phyloP scores from a whole-genome alignment of 441 rosid genomes.

The Pelargonium myrrhifolium region DNA sequence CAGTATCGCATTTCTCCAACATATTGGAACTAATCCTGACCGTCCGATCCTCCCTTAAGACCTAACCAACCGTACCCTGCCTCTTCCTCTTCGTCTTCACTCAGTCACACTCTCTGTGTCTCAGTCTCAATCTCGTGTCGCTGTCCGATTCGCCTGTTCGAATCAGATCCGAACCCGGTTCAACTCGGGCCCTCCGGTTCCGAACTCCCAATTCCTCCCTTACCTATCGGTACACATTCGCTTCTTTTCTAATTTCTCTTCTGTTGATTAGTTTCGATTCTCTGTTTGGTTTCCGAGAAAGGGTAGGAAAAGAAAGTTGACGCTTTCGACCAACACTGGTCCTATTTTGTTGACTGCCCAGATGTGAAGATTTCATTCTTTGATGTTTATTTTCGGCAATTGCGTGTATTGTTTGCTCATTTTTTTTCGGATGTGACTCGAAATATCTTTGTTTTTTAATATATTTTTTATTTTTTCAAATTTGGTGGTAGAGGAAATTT shows the following conservation, averaged over 20 bases:
- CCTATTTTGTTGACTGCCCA: background rate
- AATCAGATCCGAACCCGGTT: too few species aligned
- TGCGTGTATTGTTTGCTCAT: background rate
- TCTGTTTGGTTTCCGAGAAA: too few species aligned
- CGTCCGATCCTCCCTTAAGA: slow-evolving; percentile 15
- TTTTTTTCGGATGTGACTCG: background rate
- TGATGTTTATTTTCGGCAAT: background rate
- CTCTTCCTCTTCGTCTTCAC: background rate
- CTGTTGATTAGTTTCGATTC: too few species aligned
- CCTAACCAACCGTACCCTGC: background rate
- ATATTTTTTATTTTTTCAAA: background rate
- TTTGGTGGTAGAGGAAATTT: background rate
- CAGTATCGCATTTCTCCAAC: background rate
- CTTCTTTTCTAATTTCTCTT: too few species aligned
- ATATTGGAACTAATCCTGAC: slow-evolving; percentile 14
- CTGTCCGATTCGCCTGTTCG: background rate
- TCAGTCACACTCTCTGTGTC: background rate
- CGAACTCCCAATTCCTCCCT: too few species aligned
- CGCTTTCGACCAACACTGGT: background rate
- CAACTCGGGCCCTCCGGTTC: too few species aligned
- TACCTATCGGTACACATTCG: too few species aligned
- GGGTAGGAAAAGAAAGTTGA: too few species aligned
- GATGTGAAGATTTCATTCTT: background rate
- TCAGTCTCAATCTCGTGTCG: background rate
- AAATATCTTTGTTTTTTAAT: too few species aligned